Conservation (phyloP, 176 grass and related monocot species). For the Saccharum spontaneum region DNA sequence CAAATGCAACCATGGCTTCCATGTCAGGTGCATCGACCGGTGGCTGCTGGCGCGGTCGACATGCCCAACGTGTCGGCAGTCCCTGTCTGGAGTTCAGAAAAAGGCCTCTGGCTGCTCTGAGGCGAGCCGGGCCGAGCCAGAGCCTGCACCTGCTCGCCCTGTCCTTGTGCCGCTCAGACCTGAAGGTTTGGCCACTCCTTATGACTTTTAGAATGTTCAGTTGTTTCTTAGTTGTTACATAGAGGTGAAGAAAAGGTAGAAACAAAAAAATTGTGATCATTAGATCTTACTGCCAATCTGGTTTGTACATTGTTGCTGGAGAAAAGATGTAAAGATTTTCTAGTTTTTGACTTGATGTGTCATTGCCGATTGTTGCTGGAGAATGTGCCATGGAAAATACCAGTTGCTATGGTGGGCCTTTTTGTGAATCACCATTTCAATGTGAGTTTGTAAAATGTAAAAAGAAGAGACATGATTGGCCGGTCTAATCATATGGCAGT, state of each 20-base stretch:
- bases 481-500: constrained; percentile 33
- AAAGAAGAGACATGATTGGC: constrained; percentile 1
- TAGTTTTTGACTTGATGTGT: constrained; percentile 13
- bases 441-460: background rate
- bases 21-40: constrained; percentile 83
- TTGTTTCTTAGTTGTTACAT: constrained; percentile 11
- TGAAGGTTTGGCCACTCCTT: constrained; percentile 64
- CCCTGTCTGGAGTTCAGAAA: constrained; percentile 45
- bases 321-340: constrained; percentile 25
- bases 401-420: background rate
- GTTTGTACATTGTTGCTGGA: constrained; percentile 35
- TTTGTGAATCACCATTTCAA: background rate
- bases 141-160: constrained; percentile 6
- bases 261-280: background rate
- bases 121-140: background rate
- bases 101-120: constrained; percentile 60
- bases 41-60: constrained; percentile 75
- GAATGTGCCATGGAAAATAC: constrained; percentile 8
- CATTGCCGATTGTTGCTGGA: background rate
- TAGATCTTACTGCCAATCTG: constrained; percentile 26
- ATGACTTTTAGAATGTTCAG: constrained; percentile 46
- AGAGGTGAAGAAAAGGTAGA: background rate
- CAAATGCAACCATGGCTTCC: constrained; percentile 87
- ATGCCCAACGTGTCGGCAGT: constrained; percentile 76
- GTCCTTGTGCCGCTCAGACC: constrained; percentile 60